Evolutionary conservation across 2,329 filamentous ascomycete genomes (phyloP), one percentile per base, ranked within the genome.

Genomic region (Pestalotiopsis sp.): DNA sequence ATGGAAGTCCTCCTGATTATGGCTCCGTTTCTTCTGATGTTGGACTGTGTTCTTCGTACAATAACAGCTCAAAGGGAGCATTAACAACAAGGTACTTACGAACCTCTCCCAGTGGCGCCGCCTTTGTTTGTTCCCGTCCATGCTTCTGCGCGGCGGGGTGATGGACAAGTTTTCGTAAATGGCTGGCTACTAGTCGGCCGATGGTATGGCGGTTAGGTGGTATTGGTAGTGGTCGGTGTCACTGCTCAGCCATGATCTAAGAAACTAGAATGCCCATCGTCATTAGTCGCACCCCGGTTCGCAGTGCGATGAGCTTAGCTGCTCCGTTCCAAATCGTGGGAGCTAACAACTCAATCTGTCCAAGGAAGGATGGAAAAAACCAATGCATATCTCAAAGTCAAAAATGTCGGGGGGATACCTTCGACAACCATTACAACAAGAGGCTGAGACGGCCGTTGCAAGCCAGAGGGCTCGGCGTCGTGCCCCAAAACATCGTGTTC

Each of bases 171-270:
- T 17, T 52, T 52, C 45, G 45, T 52, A 52, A 52, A 52, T 52
- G 45, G 45, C 45, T 52, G 45, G 45, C 45, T 20, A 52, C 45
- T 52, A 52, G 45, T 52, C 45, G 45, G 45, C 7, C 45, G 45
- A 20, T 52, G 45, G 45, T 52, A n/a, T 20, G 45, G 17, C 20
- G 45, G 20, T 52, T 52, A 52, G 45, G 57, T 59, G 57, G 27
- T 59, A 59, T 59, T 59, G 45, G 45, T 52, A 52, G 45, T 52
- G 59, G 59, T 62, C 27, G 59, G 25, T 62, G 36, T 23, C 57
- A 36, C 25, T 27, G 57, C 23, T 36, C 27, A 62, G 59, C 59
- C 59, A 39, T 36, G n/a, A 62, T 62, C 36, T 27, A 62, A 31
- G n/a, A 6, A n/a, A 62, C 57, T 36, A 27, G 57, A 27, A 36